Evolutionary conservation across 202 grass and related monocot genomes (phyloP), one percentile per base, ranked within the genome.

Genomic region (Setaria viridis): DNA sequence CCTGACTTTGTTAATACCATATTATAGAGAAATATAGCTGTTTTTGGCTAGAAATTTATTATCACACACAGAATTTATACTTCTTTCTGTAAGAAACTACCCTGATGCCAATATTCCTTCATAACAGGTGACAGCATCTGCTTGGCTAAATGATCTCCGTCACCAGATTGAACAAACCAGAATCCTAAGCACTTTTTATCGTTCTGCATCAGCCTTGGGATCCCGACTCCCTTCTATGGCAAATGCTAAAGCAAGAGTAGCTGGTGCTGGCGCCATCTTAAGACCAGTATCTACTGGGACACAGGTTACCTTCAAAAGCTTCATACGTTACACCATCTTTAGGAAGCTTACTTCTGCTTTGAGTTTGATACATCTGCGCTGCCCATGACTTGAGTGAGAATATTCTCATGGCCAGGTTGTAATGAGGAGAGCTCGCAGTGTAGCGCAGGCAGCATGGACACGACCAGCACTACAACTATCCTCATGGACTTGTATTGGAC

Each of bases 101-200:
- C 55, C 70, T 77, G 67, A 82, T 46, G 14, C 6, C 33, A 71
- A 88, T 70, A 17, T 87, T 19, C 45, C 13, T 84, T 51, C 72
- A 62, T 74, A 53, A 91, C 79, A 99, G 93, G 97, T 99, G 73
- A 99, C 93, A 70, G 88, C 93, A 71, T 99, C 97, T 83, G 93
- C 97, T 20, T 99, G 97, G 97, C 64, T 99, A 50, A 99, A 95
- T 81, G 97, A 99, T 82, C 86, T 99, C 48, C 90, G 93, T 78
- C 93, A 91, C 83, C 97, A 99, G 89, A 94, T 99, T 33, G 93
- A 99, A 84, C 93, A 94, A 72, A 99, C 91, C 29, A 92, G 97
- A 85, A 96, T 99, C 70, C 70, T 99, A 72, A 99, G 96, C 62
- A 99, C 96, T 39, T 94, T 99, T 41, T 99, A 94, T 72, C 93